phyloP scores from a whole-genome alignment of 192 early-diverging fungal species.

The Rhizophagus prolifer region DNA sequence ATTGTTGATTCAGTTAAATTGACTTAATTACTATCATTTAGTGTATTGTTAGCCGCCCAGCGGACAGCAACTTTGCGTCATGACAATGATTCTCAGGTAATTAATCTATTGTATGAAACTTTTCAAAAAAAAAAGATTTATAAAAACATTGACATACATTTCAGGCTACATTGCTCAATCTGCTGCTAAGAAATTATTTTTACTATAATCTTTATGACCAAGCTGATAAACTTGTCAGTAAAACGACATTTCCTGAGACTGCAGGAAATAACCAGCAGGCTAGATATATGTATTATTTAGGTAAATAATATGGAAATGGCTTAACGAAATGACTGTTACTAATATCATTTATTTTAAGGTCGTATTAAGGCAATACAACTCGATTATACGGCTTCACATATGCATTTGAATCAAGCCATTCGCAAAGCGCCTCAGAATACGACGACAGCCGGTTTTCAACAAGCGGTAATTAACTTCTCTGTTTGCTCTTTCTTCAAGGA shows the following conservation, averaged over 20 bases:
- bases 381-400: conserved; percentile 92
- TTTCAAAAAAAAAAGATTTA: not conserved
- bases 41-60: conserved; percentile 75
- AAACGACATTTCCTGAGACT: conserved; percentile 84
- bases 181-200: conserved; percentile 90
- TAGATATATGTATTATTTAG: conserved; percentile 92
- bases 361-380: conserved; percentile 98
- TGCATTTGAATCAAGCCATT: conserved; percentile 87
- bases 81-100: conserved; percentile 86
- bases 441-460: conserved; percentile 91
- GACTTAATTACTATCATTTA: conserved; percentile 32
- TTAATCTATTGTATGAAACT: not conserved
- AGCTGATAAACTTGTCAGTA: conserved; percentile 94
- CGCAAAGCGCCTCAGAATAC: conserved; percentile 91
- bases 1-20: not conserved
- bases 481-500: not conserved
- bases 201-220: conserved; percentile 96
- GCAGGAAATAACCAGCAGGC: conserved; percentile 93
- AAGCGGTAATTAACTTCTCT: conserved; percentile 58
- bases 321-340: not conserved
- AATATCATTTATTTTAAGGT: conserved; percentile 43
- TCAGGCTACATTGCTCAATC: conserved; percentile 85
- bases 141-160: not conserved
- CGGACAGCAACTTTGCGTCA: conserved; percentile 89
- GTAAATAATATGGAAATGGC: not conserved